A percentile compares a stretch with the other conserved stretches of the same genome.
These are phyloP conservation scores for Fraxinus anomala DNA, from an alignment of 257 asterid genomes.

Conservation along the genomic window DNA sequence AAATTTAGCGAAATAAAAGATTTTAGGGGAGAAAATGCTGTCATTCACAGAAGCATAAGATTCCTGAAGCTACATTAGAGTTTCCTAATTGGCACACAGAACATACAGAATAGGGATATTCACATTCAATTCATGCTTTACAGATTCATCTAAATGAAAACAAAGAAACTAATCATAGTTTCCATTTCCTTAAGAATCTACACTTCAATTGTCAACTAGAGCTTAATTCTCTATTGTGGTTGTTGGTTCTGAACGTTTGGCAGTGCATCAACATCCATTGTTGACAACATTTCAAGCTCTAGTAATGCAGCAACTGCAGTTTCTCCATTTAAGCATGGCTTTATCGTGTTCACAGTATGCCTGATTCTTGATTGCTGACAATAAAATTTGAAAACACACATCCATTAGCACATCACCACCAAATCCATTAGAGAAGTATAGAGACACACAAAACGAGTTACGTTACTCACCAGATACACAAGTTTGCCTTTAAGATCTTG, in stretches of 20 bases:
- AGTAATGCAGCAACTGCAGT: slow-evolving; percentile 49
- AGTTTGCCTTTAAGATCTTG: slow-evolving; percentile 52
- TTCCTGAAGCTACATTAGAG: neutral
- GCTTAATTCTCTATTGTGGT: slow-evolving; percentile 24
- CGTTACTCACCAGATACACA: slow-evolving; percentile 57
- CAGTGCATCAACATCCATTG: slow-evolving; percentile 16
- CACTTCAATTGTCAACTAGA: slow-evolving; percentile 34
- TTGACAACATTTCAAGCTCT: slow-evolving; percentile 63
- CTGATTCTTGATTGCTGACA: slow-evolving; percentile 61
- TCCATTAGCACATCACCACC: neutral
- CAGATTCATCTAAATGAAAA: neutral
- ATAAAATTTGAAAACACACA: neutral
- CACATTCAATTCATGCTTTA: neutral
- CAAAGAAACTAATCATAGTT: slow-evolving; percentile 18
- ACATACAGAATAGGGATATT: neutral
- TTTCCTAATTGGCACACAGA: neutral
- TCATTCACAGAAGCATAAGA: neutral
- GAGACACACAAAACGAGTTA: neutral
- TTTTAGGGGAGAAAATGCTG: neutral
- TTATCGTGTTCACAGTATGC: slow-evolving; percentile 46
- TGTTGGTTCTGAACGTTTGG: slow-evolving; percentile 21
- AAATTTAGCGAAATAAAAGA: neutral
- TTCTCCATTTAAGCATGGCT: slow-evolving; percentile 51
- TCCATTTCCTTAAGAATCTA: slow-evolving; percentile 8
- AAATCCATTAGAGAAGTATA: neutral